phyloP scores from a whole-genome alignment of 192 early-diverging fungal species.

The Jimgerdemannia lactiflua region DNA sequence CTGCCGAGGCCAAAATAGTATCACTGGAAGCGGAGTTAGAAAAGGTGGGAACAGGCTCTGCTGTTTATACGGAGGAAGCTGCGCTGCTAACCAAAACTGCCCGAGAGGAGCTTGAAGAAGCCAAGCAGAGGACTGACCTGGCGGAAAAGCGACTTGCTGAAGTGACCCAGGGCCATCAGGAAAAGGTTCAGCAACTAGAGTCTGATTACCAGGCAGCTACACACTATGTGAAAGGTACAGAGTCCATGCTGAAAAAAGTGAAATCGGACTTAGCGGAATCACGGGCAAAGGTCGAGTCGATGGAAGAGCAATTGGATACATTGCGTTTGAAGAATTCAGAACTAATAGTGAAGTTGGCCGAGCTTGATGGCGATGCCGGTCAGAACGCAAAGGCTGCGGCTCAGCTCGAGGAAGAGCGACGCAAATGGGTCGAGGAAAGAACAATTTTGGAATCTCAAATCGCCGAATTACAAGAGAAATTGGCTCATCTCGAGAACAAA shows the following conservation, averaged over 20 bases:
- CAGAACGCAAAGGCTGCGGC: background rate
- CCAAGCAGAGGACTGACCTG: constrained; percentile 3
- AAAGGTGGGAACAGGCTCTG: background rate
- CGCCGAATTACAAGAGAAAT: constrained; percentile 9
- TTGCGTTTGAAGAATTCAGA: background rate
- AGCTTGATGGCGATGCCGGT: background rate
- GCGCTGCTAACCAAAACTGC: background rate
- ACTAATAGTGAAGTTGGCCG: background rate
- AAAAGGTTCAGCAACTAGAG: constrained; percentile 34
- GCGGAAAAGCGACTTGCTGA: constrained; percentile 1
- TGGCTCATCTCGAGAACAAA: constrained; percentile 18
- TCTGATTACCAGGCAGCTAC: constrained; percentile 36
- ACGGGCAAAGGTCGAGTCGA: background rate
- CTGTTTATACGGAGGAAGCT: constrained; percentile 12
- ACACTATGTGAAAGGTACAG: constrained; percentile 29
- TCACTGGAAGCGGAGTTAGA: constrained; percentile 6
- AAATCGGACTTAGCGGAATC: constrained; percentile 25
- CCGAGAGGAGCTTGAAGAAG: constrained; percentile 4
- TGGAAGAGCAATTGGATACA: background rate
- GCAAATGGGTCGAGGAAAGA: constrained; percentile 6
- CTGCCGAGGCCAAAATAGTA: constrained; percentile 21
- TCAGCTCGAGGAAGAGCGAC: background rate
- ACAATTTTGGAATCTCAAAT: constrained; percentile 11
- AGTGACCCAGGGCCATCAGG: background rate
- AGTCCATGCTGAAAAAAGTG: constrained; percentile 25